Base-by-base conservation (phyloP, 306 rosid genomes). In the Quercus glauca region DNA sequence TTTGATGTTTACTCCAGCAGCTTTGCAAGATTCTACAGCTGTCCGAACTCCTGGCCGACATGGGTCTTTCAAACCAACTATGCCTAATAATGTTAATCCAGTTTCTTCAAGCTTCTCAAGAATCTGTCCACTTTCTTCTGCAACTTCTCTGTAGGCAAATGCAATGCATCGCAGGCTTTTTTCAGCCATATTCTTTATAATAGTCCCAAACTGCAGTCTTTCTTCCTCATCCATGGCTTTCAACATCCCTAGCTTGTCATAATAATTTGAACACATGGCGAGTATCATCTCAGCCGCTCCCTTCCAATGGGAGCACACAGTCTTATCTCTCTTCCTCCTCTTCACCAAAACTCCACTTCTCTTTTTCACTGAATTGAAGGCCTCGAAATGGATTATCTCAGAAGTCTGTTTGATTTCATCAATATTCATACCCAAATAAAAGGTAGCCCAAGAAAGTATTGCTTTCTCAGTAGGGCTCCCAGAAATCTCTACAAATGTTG, bases 221-320 rank as follows among this genome's bases (percentile, higher is more conserved):
- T 33, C 61, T 63, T 52, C 79, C 0, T 5, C 70, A 56, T 80
- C 83, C 21, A 80, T 80, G 29, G 53, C 31, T 80, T 17, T 80
- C 51, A 55, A 6, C 43, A 64, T 65, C 61, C 83, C 83, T 4
- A 28, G 45, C 19, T 6, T 64, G n/a, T 80, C 69, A 12, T 74
- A 80, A 55, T 41, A 80, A 74, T 55, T 26, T 61, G 75, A 80
- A 68, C 83, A 80, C 79, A 74, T 65, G 3, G 60, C 9, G 5
- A 80, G 45, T 52, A 80, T 64, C 79, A 80, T 80, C 70, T 80
- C 83, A 5, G 79, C 75, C 6, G 83, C 83, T 80, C 83, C 83
- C 53, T 80, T 74, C 83, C 79, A 80, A 31, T 80, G 79, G 25
- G 83, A 53, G 49, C 37, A 56, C 5, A 51, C 10, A 7, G n/a